Evolutionary conservation across 306 rosid genomes (phyloP).

Genomic region (Begonia fuchsioides): DNA sequence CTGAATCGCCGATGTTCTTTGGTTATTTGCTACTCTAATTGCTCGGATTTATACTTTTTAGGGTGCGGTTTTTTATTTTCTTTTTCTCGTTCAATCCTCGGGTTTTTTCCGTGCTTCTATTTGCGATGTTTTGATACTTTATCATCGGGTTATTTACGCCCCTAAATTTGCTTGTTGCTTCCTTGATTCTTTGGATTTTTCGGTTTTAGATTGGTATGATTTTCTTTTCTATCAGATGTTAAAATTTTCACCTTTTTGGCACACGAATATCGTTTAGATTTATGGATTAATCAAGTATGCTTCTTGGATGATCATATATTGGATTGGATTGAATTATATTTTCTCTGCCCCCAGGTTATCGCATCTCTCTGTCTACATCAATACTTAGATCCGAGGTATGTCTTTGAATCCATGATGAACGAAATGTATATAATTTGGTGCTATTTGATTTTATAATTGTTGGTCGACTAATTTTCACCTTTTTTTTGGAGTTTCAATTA

Average conservation of each 20-base stretch:
- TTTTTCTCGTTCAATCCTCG: conserved; percentile 9
- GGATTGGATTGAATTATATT: conserved; percentile 9
- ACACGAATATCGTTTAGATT: conserved; percentile 20
- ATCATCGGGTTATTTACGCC: conserved; percentile 11
- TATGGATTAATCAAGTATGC: conserved; percentile 17
- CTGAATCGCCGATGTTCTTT: conserved; percentile 45
- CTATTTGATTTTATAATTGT: conserved; percentile 6
- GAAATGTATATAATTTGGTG: conserved; percentile 18
- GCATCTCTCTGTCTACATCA: neutral
- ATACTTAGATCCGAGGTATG: conserved; percentile 29
- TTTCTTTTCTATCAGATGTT: conserved; percentile 21
- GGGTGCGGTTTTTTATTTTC: conserved; percentile 30
- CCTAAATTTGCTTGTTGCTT: conserved; percentile 14
- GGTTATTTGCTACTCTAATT: conserved; percentile 37
- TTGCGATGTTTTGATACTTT: conserved; percentile 27
- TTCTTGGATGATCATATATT: conserved; percentile 23
- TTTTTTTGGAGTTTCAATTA: conserved; percentile 1
- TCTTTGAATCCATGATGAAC: conserved; percentile 19
- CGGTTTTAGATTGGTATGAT: conserved; percentile 9
- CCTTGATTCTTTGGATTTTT: conserved; percentile 21
- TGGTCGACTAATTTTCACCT: conserved; percentile 14
- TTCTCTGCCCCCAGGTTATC: conserved; percentile 13
- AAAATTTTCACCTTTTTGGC: conserved; percentile 9
- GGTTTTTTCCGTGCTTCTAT: conserved; percentile 16
- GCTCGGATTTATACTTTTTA: conserved; percentile 22